Evolutionary conservation across 306 rosid genomes (phyloP).

Genomic region (Prunus fruticosa): DNA sequence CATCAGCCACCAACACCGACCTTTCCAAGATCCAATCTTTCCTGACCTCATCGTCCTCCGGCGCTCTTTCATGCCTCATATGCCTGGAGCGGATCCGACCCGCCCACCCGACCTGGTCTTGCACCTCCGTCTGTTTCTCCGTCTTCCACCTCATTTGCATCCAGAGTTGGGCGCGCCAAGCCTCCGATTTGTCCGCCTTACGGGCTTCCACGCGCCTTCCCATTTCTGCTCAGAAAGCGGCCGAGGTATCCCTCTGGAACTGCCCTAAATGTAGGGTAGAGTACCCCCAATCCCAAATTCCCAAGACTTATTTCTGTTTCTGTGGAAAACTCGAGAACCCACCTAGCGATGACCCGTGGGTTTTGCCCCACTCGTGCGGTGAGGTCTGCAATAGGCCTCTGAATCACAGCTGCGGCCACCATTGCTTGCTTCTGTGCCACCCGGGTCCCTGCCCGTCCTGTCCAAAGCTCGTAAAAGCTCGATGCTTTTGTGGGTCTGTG

Average conservation of each 20-base stretch:
- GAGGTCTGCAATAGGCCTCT: slow-evolving; percentile 73
- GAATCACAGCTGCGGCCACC: slow-evolving; percentile 75
- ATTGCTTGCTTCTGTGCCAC: slow-evolving; percentile 78
- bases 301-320: slow-evolving; percentile 67
- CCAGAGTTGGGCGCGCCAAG: slow-evolving; percentile 90
- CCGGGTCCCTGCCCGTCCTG: slow-evolving; percentile 97
- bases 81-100: slow-evolving; percentile 90
- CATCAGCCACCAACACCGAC: slow-evolving; percentile 55
- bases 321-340: slow-evolving; percentile 82
- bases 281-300: slow-evolving; percentile 60
- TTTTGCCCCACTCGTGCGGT: slow-evolving; percentile 91
- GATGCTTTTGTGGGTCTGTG: slow-evolving; percentile 66
- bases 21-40: slow-evolving; percentile 88
- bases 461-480: slow-evolving; percentile 68
- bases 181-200: slow-evolving; percentile 61
- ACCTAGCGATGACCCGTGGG: slow-evolving; percentile 84
- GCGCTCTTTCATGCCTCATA: slow-evolving; percentile 86
- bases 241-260: slow-evolving; percentile 66
- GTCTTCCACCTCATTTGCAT: slow-evolving; percentile 90
- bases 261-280: slow-evolving; percentile 88
- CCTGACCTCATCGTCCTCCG: slow-evolving; percentile 88
- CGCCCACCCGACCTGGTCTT: slow-evolving; percentile 89
- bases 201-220: slow-evolving; percentile 84
- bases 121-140: slow-evolving; percentile 81
- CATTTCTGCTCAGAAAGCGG: slow-evolving; percentile 39